phyloP scores from a whole-genome alignment of 1,284 basidiomycete genomes.

The Cryptococcus sp. region DNA sequence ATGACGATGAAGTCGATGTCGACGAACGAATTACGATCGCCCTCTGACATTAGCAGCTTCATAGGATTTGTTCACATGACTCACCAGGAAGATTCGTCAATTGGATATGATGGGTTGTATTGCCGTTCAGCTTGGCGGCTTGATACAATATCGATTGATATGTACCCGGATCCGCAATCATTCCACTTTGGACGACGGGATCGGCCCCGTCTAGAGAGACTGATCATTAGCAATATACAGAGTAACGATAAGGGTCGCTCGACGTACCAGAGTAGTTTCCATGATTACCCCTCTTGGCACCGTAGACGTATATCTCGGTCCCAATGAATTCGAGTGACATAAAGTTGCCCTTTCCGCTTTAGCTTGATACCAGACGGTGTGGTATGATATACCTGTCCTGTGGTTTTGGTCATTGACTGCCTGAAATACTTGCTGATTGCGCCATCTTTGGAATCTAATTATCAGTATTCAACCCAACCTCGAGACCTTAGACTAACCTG shows the following conservation, averaged over 20 bases:
- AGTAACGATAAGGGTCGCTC: too few relatives aligned
- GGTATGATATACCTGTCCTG: conserved; percentile 8
- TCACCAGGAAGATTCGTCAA: neutral
- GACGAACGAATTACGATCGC: neutral
- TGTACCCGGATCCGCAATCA: neutral
- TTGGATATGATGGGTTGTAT: neutral
- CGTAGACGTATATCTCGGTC: conserved; percentile 21
- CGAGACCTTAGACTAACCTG: neutral
- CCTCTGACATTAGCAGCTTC: too few relatives aligned
- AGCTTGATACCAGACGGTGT: neutral
- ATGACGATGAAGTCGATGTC: conserved; percentile 3
- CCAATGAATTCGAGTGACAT: conserved; percentile 27
- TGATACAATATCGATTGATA: neutral
- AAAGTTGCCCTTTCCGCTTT: conserved; percentile 15
- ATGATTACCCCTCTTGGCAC: conserved; percentile 19
- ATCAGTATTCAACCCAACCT: too few relatives aligned
- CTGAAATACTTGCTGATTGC: conserved; percentile 8
- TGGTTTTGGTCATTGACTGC: conserved; percentile 14
- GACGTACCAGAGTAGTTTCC: conserved; percentile 19
- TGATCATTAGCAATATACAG: neutral
- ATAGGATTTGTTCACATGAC: too few relatives aligned
- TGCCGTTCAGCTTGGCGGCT: neutral
- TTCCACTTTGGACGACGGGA: neutral
- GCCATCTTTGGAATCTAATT: too few relatives aligned
- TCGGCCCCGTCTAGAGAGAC: neutral